phyloP scores from a whole-genome alignment of 1,139 yeast genomes.

The Saccharomycopsis crataegensis region DNA sequence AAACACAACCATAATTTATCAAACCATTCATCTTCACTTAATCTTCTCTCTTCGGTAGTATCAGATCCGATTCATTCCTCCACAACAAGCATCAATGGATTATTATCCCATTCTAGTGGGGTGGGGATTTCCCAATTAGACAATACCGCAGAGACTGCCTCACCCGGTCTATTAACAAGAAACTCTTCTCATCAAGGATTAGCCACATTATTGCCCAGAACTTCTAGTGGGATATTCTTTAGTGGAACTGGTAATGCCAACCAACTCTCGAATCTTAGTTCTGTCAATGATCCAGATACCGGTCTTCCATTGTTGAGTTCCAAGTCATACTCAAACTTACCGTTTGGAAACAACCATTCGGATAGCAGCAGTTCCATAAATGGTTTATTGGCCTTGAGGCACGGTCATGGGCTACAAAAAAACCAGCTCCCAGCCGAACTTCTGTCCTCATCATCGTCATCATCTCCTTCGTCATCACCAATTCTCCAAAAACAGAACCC shows the following conservation, averaged over 20 bases:
- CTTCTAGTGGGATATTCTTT: slow-evolving; percentile 18
- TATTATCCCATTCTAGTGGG: no score
- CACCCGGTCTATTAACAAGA: slow-evolving; percentile 1
- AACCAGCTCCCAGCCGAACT: background rate
- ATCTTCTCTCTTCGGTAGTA: slow-evolving; percentile 10
- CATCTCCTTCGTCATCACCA: no score
- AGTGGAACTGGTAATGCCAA: background rate
- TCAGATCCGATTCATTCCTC: background rate
- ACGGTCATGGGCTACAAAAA: slow-evolving; percentile 11
- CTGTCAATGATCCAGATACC: background rate
- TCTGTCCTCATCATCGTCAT: background rate
- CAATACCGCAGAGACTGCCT: background rate
- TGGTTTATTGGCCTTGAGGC: slow-evolving; percentile 17
- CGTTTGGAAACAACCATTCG: background rate
- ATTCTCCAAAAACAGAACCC: no score
- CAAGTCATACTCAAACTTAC: background rate
- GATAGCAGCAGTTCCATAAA: slow-evolving; percentile 10
- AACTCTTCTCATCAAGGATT: background rate
- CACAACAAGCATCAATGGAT: background rate
- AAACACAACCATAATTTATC: no score
- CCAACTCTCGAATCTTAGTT: no score
- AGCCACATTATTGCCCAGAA: slow-evolving; percentile 11
- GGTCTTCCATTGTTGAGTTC: background rate
- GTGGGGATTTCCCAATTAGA: background rate
- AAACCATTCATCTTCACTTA: background rate